These are phyloP conservation scores for Kazachstania viticola DNA, from an alignment of 805 yeast genomes.

Conservation along the genomic window DNA sequence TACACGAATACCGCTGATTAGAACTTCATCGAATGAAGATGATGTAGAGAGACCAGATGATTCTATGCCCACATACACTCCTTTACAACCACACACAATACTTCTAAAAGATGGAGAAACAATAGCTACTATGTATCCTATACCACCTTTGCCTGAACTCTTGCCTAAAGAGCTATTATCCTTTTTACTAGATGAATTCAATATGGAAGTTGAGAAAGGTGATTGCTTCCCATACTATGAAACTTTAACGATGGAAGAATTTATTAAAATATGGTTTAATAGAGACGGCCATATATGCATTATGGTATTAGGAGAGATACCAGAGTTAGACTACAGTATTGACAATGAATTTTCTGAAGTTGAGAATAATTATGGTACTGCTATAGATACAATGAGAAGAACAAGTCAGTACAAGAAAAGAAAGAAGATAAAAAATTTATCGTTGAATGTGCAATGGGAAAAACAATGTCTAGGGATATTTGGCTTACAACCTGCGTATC, in stretches of 20 bases:
- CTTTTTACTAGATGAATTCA: constrained; percentile 83
- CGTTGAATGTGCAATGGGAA: constrained; percentile 62
- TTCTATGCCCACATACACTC: no score
- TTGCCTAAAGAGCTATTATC: constrained; percentile 71
- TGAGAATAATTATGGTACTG: background rate
- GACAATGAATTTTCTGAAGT: background rate
- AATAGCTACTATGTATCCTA: constrained; percentile 85
- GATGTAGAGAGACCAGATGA: no score
- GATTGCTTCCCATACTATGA: constrained; percentile 82
- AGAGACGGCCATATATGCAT: constrained; percentile 37
- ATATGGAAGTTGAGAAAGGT: constrained; percentile 83
- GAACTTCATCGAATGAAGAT: no score
- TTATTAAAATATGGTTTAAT: constrained; percentile 74
- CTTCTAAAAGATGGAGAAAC: constrained; percentile 81
- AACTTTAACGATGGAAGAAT: constrained; percentile 61
- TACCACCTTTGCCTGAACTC: constrained; percentile 41
- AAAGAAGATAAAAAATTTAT: constrained; percentile 18
- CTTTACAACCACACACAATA: constrained; percentile 55
- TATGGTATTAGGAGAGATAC: constrained; percentile 67
- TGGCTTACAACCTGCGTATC: constrained; percentile 75
- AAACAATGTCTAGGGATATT: constrained; percentile 86
- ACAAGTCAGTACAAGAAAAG: constrained; percentile 18
- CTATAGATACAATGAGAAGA: constrained; percentile 12
- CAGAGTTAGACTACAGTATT: constrained; percentile 30
- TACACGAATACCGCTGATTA: no score